Percentiles rank a stretch among this genome's conserved stretches.
Evolutionary conservation across 73 alveolate genomes (phyloP).

Genomic region (Blepharisma stoltei): DNA sequence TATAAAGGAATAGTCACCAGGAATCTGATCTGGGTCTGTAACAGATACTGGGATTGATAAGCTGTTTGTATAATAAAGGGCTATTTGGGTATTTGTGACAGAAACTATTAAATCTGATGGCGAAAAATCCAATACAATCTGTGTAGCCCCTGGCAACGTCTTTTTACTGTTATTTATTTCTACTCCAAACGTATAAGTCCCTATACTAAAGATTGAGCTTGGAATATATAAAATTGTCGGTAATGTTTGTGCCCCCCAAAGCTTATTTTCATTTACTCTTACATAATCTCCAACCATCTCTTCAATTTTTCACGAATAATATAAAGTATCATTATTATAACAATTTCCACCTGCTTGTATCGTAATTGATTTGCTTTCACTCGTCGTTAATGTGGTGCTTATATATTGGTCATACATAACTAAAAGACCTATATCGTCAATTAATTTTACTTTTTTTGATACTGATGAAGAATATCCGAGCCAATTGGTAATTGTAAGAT

Average conservation of each 20-base stretch:
- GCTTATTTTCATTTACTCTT: not conserved
- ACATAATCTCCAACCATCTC: not conserved
- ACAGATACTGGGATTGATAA: too few species aligned
- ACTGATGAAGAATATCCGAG: not conserved
- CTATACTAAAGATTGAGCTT: not conserved
- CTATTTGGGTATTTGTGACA: not conserved
- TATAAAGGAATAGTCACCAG: too few species aligned
- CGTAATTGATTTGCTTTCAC: not conserved
- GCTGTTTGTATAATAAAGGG: too few species aligned
- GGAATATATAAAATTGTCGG: not conserved
- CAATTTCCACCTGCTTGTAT: constrained; percentile 1
- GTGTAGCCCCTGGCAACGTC: not conserved
- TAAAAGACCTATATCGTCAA: not conserved
- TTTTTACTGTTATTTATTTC: not conserved
- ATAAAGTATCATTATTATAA: not conserved
- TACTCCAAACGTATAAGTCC: constrained; percentile 6
- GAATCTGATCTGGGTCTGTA: too few species aligned
- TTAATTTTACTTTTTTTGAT: not conserved
- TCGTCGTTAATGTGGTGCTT: not conserved
- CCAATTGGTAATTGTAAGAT: not conserved
- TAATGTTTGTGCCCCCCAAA: not conserved
- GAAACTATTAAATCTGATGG: not conserved
- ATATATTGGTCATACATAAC: not conserved
- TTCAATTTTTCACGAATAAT: not conserved
- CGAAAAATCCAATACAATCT: not conserved